Percentiles rank a stretch among this genome's conserved stretches.
These are phyloP conservation scores for Senecio squalidus DNA, from an alignment of 140 eudicot species.

Conservation along the genomic window DNA sequence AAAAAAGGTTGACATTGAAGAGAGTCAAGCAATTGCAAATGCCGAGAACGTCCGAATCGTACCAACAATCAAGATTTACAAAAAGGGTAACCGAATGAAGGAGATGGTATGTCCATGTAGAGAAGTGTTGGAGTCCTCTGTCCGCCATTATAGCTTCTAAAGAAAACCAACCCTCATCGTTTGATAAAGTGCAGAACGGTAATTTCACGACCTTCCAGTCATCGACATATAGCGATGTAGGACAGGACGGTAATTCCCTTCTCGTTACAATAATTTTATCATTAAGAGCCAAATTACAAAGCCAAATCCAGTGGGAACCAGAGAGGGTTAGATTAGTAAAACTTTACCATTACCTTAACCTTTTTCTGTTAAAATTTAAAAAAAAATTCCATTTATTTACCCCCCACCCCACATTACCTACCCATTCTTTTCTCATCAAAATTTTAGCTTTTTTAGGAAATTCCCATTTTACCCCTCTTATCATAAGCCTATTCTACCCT, in stretches of 20 bases:
- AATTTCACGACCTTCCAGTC: background rate
- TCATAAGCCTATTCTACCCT: slow-evolving; percentile 26
- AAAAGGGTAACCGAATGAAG: slow-evolving; percentile 67
- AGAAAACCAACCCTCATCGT: background rate
- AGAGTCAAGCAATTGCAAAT: slow-evolving; percentile 54
- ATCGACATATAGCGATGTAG: background rate
- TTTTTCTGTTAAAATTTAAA: slow-evolving; percentile 14
- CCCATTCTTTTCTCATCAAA: slow-evolving; percentile 22
- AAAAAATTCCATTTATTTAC: slow-evolving; percentile 52
- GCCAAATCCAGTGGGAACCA: slow-evolving; percentile 39
- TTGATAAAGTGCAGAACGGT: slow-evolving; percentile 12
- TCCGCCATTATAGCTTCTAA: slow-evolving; percentile 72
- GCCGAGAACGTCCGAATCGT: slow-evolving; percentile 69
- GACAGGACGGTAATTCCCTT: slow-evolving; percentile 14
- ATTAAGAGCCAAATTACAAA: slow-evolving; percentile 27
- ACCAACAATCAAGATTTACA: slow-evolving; percentile 90
- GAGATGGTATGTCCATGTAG: slow-evolving; percentile 78
- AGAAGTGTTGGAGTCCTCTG: slow-evolving; percentile 80
- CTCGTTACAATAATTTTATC: slow-evolving; percentile 44
- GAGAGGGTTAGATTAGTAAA: slow-evolving; percentile 56
- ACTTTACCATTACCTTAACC: slow-evolving; percentile 23
- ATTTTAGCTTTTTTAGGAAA: slow-evolving; percentile 23
- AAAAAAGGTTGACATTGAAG: slow-evolving; percentile 73
- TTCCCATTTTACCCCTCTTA: slow-evolving; percentile 28
- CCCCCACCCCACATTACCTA: slow-evolving; percentile 17